Evolutionary conservation across 2,329 filamentous ascomycete genomes (phyloP), one percentile per base, ranked within the genome.

Genomic region (Coniella vitis): DNA sequence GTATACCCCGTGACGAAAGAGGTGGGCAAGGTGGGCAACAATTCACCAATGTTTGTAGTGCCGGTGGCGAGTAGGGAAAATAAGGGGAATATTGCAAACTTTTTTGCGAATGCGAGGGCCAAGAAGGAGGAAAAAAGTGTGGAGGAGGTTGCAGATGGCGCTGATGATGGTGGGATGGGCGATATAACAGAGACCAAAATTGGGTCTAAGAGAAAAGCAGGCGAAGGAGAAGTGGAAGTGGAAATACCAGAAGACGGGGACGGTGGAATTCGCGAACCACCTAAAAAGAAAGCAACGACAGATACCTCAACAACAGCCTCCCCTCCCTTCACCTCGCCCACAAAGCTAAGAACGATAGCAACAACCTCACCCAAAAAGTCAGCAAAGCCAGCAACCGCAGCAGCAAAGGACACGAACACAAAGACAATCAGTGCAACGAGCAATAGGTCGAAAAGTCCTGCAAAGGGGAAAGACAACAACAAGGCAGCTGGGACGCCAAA

Each of bases 21-120:
- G 4, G 91, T 97, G 0, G 90, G 90, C 1, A 97, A 95, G 68
- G 90, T 95, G 0, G 90, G 91, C 5, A 95, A 95, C 58, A 87
- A 95, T 64, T 94, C 87, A 17, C 82, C 88, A 0, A 78, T 76
- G 1, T 95, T 96, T 60, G 76, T 96, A 38, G 72, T 95, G 2
- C 91, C 91, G 0, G 69, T 96, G 31, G 78, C 87, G 59, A 94
- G 87, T 66, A 83, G 81, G 55, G 86, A 90, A 60, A 96, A 96
- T 65, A 96, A 94, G 69, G 82, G 77, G 43, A 96, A 93, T 56
- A 97, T 97, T 64, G 87, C 86, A 39, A 95, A 95, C 59, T 96
- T 95, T 71, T 97, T 97, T 61, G 76, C 76, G 7, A 86, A 81
- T 37, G 73, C 65, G 4, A 75, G 74, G 56, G 65, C 68, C 42